phyloP scores from a whole-genome alignment of 768 basidiomycete species.

The Gymnopilus junonius region DNA sequence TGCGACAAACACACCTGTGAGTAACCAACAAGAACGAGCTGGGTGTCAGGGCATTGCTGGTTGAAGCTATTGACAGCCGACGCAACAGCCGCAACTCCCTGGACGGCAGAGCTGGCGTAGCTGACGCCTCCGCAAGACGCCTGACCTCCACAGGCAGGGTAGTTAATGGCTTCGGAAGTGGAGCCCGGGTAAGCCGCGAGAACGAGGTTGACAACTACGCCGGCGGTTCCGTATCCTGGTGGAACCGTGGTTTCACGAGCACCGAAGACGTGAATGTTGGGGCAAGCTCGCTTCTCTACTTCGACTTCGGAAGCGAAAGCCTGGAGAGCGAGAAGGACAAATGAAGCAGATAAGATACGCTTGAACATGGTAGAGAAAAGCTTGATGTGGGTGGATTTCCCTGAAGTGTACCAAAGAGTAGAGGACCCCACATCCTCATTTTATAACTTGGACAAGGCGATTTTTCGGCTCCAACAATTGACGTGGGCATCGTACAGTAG shows the following conservation, averaged over 20 bases:
- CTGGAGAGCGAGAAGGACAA: constrained; percentile 20
- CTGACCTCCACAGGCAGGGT: constrained; percentile 41
- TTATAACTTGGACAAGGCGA: constrained; percentile 3
- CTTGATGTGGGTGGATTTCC: neutral
- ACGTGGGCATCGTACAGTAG: neutral
- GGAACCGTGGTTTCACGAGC: constrained; percentile 38
- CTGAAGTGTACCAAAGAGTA: neutral
- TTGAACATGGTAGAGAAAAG: constrained; percentile 15
- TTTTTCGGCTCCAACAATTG: constrained; percentile 5
- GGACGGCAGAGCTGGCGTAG: constrained; percentile 34
- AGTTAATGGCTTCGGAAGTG: constrained; percentile 37
- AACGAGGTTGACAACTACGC: constrained; percentile 31
- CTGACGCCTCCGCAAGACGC: constrained; percentile 34
- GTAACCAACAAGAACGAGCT: constrained; percentile 37
- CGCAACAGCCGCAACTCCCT: constrained; percentile 34
- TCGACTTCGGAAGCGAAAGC: constrained; percentile 15
- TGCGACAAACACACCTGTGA: constrained; percentile 28
- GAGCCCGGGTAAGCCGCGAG: constrained; percentile 31
- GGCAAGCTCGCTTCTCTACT: constrained; percentile 27
- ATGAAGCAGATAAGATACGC: constrained; percentile 11
- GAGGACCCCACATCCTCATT: neutral
- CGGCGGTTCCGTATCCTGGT: constrained; percentile 35
- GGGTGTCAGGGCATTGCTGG: constrained; percentile 32
- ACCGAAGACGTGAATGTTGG: constrained; percentile 37
- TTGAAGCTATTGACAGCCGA: constrained; percentile 37